phyloP scores from a whole-genome alignment of 345 rosid genomes.

The Populus pruinosa region DNA sequence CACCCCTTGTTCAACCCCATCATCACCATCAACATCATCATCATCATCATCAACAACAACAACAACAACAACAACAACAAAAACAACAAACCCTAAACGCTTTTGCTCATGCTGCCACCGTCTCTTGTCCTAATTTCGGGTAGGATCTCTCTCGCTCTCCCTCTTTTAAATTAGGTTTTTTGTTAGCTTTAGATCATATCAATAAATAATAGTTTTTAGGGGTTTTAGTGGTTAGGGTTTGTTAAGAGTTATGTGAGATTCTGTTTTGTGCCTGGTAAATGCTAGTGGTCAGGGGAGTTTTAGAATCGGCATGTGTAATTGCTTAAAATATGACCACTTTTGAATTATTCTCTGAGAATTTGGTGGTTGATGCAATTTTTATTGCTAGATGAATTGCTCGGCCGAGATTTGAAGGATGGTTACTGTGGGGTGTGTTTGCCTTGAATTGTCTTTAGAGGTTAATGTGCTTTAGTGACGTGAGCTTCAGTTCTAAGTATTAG shows the following conservation, averaged over 20 bases:
- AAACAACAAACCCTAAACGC: constrained; percentile 43
- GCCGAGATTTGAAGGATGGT: not conserved
- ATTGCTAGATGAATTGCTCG: not conserved
- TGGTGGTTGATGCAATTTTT: not conserved
- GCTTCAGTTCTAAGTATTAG: not conserved
- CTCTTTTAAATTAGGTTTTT: not conserved
- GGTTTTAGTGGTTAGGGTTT: not conserved
- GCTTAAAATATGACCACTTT: not conserved
- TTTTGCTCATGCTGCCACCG: not conserved
- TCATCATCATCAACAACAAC: not conserved
- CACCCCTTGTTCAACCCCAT: constrained; percentile 11
- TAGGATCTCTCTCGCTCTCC: constrained; percentile 12
- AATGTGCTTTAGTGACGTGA: not conserved
- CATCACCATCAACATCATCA: not conserved
- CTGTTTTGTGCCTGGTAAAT: not conserved
- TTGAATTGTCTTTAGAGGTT: not conserved
- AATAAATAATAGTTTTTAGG: not conserved
- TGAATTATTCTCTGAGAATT: not conserved
- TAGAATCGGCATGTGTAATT: not conserved
- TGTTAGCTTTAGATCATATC: not conserved
- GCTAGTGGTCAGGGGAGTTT: not conserved
- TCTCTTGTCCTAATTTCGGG: constrained; percentile 59
- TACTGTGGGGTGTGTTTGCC: not conserved
- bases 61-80: constrained; percentile 18
- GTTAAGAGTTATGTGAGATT: not conserved